Evolutionary conservation across 1,284 basidiomycete species (phyloP).

Genomic region (Malassezia vespertilionis): DNA sequence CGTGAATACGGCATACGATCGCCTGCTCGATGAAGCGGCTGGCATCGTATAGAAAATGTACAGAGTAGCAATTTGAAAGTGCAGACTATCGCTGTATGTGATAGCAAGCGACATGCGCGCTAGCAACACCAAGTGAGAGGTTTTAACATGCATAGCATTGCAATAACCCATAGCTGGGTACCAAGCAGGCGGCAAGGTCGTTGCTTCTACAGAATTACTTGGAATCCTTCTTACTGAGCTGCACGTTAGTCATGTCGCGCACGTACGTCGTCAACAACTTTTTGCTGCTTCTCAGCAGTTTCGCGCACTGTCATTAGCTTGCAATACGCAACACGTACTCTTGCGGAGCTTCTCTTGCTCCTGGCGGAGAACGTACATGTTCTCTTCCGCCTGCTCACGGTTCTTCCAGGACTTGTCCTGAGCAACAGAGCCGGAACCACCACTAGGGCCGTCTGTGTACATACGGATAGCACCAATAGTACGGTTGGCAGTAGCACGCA

Average conservation of each 20-base stretch:
- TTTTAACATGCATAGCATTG: too few species aligned
- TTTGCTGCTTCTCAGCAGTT: conserved; percentile 31
- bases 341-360: conserved; percentile 40
- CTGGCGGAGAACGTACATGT: conserved; percentile 32
- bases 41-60: neutral
- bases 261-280: conserved; percentile 33
- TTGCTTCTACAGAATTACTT: conserved; percentile 22
- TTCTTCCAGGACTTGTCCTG: conserved; percentile 25
- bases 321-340: conserved; percentile 8
- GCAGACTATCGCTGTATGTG: too few species aligned
- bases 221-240: conserved; percentile 31
- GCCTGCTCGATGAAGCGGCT: neutral
- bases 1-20: conserved; percentile 17
- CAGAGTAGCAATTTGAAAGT: neutral
- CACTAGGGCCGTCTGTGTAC: conserved; percentile 20
- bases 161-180: too few species aligned
- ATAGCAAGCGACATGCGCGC: too few species aligned
- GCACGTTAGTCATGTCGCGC: conserved; percentile 17
- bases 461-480: conserved; percentile 4
- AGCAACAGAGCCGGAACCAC: conserved; percentile 30
- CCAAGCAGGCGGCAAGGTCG: too few species aligned
- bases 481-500: conserved; percentile 1
- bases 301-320: conserved; percentile 18
- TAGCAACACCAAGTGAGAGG: too few species aligned
- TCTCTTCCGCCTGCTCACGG: conserved; percentile 35